Evolutionary conservation across 345 rosid genomes (phyloP), one percentile per base, ranked within the genome.

Genomic region (Garcia nutans): DNA sequence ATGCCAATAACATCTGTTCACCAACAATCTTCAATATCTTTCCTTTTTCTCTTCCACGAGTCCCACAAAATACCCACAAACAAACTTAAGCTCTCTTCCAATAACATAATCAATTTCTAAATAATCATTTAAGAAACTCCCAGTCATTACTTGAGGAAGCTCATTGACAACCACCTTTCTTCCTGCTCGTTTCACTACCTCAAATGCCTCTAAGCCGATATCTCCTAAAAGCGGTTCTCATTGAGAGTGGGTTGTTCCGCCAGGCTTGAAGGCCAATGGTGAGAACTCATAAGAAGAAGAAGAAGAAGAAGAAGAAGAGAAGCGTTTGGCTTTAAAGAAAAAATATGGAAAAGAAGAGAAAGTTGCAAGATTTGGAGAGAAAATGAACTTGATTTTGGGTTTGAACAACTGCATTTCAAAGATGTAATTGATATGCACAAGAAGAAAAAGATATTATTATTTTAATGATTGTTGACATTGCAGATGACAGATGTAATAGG

Each of bases 221-320:
- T 85, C 81, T 67, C 79, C 85, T 33, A 85, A 71, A 62, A 74
- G n/a, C n/a, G n/a, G n/a, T n/a, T n/a, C n/a, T 87, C 86, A 77
- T 88, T 91, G 49, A 88, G 49, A 88, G 81, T 15, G 93, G 86
- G 76, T 84, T 84, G 50, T 83, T 78, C 62, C 96, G 86, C 99
- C 97, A 93, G 22, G 81, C 49, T 6, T 81, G 76, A 16, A 61
- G 85, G n/a, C n/a, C n/a, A n/a, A n/a, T n/a, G n/a, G n/a, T n/a
- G n/a, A n/a, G n/a, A n/a, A n/a, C n/a, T n/a, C n/a, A n/a, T n/a
- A 73, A 58, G 84, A 76, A 56, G 81, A 80, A 68, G 86, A 79
- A 61, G 85, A 73, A 58, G 84, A 76, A 61, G 85, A 73, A 58
- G 84, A 76, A 56, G 81, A 80, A 68, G 86, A 79, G 69, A 79